Base-by-base conservation (phyloP, 257 asterid species). In the Solanum sejunctum region DNA sequence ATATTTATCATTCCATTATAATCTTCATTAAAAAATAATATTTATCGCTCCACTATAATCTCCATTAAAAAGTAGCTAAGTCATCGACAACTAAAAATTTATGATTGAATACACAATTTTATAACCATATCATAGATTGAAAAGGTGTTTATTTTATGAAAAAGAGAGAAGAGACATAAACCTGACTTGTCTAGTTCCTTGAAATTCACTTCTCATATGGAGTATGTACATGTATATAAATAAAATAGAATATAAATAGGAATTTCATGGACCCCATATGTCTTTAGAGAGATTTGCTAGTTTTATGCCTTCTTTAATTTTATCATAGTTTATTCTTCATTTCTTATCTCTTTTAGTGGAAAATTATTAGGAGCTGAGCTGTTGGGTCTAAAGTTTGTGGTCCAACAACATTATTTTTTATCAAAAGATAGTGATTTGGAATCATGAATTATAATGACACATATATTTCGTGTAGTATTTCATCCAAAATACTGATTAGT, bases 241-340 rank as follows among this genome's bases (percentile, higher is more conserved):
- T 13, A 54, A 54, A 13, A 3, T 67, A 67, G 26, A 15, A 12
- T 20, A 36, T 3, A 5, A 36, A 36, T 36, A 36, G 52, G 57
- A 72, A 72, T 72, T 81, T 81, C 8, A 71, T 60, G 60, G 80
- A 71, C 84, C 80, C 84, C 51, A 64, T 69, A 51, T 51, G 60
- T 52, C 55, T 64, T 83, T 43, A 8, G 3, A 43, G 15, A 32
- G 26, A 45, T 54, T 54, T 73, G 47, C 39, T 45, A 58, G 36
- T 47, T 56, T 16, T 69, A 56, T 11, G 43, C 56, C 88, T 28
- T 36, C 52, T 56, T 45, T 81, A 21, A 12, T 60, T 23, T 72
- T 60, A 10, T 20, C 13, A 10, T 7, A 71, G 32, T 12, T 43
- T 72, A 43, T 72, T 72, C 36, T 72, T 72, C 45, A 10, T 26